Conservation (phyloP, 495 filamentous ascomycete species). For the Penicillium silybi region DNA sequence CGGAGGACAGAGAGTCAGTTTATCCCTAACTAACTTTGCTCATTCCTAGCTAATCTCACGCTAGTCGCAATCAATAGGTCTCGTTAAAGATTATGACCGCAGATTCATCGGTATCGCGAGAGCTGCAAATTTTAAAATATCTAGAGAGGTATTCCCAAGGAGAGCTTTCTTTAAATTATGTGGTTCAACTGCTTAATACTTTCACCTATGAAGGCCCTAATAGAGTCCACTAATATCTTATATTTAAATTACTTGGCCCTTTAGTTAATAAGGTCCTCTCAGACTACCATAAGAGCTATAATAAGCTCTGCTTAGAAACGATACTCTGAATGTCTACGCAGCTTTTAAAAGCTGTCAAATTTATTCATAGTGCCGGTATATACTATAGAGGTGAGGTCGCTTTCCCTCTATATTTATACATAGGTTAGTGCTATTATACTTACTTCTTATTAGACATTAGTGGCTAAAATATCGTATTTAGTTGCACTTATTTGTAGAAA, state of each 20-base stretch:
- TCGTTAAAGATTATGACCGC: constrained; percentile 34
- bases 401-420: neutral
- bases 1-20: constrained; percentile 24
- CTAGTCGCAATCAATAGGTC: constrained; percentile 29
- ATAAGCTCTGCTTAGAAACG: constrained; percentile 16
- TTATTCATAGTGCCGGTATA: constrained; percentile 31
- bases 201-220: constrained; percentile 41
- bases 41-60: no score
- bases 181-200: constrained; percentile 35
- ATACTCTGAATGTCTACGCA: constrained; percentile 26
- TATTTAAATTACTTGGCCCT: constrained; percentile 42
- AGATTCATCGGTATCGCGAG: constrained; percentile 13
- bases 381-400: constrained; percentile 28
- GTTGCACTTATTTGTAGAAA: neutral
- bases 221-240: constrained; percentile 42
- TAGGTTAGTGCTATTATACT: constrained; percentile 1
- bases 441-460: neutral
- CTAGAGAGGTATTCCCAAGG: constrained; percentile 7
- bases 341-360: constrained; percentile 24
- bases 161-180: constrained; percentile 13
- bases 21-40: neutral
- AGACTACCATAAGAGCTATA: constrained; percentile 17
- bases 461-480: neutral
- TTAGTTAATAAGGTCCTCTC: constrained; percentile 15
- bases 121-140: constrained; percentile 11